Percentiles rank a stretch among this genome's conserved stretches.
These are phyloP conservation scores for Phyllosticta citriasiana DNA, from an alignment of 2,329 filamentous ascomycete species.

Conservation along the genomic window DNA sequence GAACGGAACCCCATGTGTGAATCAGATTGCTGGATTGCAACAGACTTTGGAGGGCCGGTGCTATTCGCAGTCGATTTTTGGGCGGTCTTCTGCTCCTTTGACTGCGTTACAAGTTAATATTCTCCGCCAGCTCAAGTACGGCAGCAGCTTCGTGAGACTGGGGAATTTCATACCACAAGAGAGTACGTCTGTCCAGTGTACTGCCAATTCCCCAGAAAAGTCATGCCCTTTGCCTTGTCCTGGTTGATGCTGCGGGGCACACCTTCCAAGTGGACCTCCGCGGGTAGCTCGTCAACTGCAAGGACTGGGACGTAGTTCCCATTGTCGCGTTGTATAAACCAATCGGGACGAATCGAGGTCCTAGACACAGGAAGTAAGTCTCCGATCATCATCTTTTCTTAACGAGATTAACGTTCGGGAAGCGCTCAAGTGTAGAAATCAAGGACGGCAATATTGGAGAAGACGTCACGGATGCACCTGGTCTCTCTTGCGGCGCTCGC, in stretches of 20 bases:
- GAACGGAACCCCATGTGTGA: neutral
- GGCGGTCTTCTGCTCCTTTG: neutral
- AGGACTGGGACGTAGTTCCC: conserved; percentile 30
- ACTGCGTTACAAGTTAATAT: neutral
- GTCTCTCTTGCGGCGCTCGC: neutral
- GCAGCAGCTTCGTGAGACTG: neutral
- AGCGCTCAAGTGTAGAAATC: neutral
- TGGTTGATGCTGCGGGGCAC: conserved; percentile 25
- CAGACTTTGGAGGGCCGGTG: neutral
- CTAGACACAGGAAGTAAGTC: neutral
- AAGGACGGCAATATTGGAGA: neutral
- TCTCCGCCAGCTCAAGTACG: neutral
- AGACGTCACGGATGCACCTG: neutral
- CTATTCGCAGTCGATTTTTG: neutral
- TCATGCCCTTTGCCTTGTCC: conserved; percentile 21
- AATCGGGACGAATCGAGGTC: conserved; percentile 16
- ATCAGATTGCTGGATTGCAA: neutral
- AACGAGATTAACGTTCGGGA: neutral
- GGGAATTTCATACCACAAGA: neutral
- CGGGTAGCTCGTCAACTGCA: conserved; percentile 35
- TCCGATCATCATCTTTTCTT: neutral
- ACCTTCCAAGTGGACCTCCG: conserved; percentile 25
- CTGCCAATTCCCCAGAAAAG: conserved; percentile 19
- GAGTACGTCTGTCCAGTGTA: conserved; percentile 12
- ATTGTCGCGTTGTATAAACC: conserved; percentile 29